Evolutionary conservation across 352 stramenopile genomes (phyloP), one percentile per base, ranked within the genome.

Genomic region (Aphanomyces astaci): DNA sequence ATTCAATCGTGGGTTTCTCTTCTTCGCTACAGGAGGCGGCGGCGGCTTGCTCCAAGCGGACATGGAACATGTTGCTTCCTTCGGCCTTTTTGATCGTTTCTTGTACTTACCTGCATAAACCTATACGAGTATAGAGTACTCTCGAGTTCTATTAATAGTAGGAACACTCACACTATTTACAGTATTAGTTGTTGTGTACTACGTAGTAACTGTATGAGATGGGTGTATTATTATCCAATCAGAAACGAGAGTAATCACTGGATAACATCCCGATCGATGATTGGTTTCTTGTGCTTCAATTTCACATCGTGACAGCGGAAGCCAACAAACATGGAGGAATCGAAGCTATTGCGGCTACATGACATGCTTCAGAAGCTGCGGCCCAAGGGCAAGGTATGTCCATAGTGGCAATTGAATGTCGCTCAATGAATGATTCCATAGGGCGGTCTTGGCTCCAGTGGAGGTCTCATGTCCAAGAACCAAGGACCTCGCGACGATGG

Each of bases 361-460:
- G 83, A 94, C 62, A 85, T 89, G 79, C 83, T 94, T 66, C 88
- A 84, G 5, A 88, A 87, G 80, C 81, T 94, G 52, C 85, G 85
- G 17, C 85, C 85, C 9, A 83, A 84, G 40, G 85, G 85, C 65
- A 94, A 92, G 78, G 81, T 89, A 71, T 43, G 70, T n/a, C 66
- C 19, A 39, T 24, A 45, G 24, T 27, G 3, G 15, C 17, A n/a
- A n/a, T 11, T 63, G 49, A 24, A 48, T 51, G 15, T 3, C 28
- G 19, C 40, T 32, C 13, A 27, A 30, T 57, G 30, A 30, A 40
- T 3, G 27, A 17, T 39, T 25, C 43, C 53, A 25, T 73, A 90
- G 79, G 85, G 85, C 33, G 85, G 85, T 24, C 80, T 94, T 17
- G 85, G 85, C 17, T 90, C 89, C 60, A 59, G 70, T 4, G 76